A percentile compares a stretch with the other conserved stretches of the same genome.
Evolutionary conservation across 805 yeast genomes (phyloP).

Genomic region (Phaffomyces opuntiae): DNA sequence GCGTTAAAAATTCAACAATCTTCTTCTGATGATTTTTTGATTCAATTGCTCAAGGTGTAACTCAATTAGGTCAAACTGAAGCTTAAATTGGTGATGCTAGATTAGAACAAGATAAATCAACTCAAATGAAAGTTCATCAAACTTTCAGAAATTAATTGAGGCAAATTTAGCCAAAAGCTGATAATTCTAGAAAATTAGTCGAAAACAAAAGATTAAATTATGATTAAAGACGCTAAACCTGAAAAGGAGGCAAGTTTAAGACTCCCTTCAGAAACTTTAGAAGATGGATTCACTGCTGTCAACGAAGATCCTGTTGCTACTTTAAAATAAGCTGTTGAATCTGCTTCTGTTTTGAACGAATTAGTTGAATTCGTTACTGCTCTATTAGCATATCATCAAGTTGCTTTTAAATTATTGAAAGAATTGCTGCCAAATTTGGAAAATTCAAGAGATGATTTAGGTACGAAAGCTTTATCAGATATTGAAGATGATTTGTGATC

Average conservation of each 20-base stretch:
- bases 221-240: conserved; percentile 51
- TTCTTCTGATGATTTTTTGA: conserved; percentile 34
- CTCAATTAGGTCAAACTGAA: conserved; percentile 62
- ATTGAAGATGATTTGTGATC: conserved; percentile 19
- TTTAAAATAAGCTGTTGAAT: conserved; percentile 73
- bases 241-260: conserved; percentile 68
- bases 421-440: conserved; percentile 60
- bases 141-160: conserved; percentile 57
- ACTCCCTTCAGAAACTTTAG: conserved; percentile 73
- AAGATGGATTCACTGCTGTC: conserved; percentile 84
- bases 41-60: conserved; percentile 55
- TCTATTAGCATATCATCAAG: conserved; percentile 74
- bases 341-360: conserved; percentile 61
- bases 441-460: conserved; percentile 48
- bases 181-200: conserved; percentile 64
- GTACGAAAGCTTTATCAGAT: conserved; percentile 16
- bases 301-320: conserved; percentile 81
- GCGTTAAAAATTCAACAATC: conserved; percentile 25
- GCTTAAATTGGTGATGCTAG: conserved; percentile 76
- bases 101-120: conserved; percentile 71
- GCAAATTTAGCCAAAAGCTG: conserved; percentile 54
- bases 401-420: conserved; percentile 60
- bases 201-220: conserved; percentile 72
- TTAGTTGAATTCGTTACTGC: conserved; percentile 66
- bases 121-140: conserved; percentile 61